Evolutionary conservation across 768 basidiomycete species (phyloP).

Genomic region (Postia placenta): DNA sequence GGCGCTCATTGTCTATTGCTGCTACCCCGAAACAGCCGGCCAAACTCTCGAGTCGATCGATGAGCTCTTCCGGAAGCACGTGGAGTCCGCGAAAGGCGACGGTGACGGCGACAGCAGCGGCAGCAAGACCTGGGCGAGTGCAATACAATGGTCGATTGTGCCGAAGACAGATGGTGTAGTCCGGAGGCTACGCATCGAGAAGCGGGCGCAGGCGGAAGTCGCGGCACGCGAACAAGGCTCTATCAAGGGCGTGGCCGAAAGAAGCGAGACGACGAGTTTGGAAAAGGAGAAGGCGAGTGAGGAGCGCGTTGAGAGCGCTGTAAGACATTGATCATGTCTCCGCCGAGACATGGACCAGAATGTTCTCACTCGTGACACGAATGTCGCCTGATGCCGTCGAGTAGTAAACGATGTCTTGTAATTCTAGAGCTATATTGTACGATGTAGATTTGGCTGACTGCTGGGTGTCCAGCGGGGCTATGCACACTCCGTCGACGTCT

Average conservation of each 20-base stretch:
- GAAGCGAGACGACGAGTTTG: background rate
- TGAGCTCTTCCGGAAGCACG: background rate
- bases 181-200: background rate
- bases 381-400: no score
- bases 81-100: no score
- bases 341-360: no score
- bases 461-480: no score
- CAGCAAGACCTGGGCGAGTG: background rate
- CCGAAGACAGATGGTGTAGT: background rate
- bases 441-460: no score
- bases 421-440: no score
- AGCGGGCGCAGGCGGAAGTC: background rate
- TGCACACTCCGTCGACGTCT: no score
- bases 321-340: no score
- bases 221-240: background rate
- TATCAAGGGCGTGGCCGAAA: background rate
- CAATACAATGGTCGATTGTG: background rate
- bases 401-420: no score
- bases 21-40: conserved; percentile 20
- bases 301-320: conserved; percentile 2
- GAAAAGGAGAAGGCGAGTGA: conserved; percentile 2
- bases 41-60: conserved; percentile 7
- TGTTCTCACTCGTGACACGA: no score
- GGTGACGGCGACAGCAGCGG: background rate
- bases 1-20: conserved; percentile 33